Evolutionary conservation across 2,329 filamentous ascomycete species (phyloP), one percentile per base, ranked within the genome.

Genomic region (Hymenoscyphus scutula): DNA sequence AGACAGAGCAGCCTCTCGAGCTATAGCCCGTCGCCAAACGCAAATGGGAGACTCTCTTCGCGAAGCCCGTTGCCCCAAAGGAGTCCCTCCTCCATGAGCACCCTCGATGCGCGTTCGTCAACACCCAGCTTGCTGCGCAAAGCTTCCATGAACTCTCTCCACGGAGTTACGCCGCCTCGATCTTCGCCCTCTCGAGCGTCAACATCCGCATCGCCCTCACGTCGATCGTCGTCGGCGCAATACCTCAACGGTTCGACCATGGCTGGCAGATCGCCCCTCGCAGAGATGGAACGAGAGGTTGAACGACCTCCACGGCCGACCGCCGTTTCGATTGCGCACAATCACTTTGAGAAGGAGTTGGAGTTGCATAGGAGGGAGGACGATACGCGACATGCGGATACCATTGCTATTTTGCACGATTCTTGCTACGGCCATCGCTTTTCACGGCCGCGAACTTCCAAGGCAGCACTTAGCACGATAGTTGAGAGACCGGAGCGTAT

Each of bases 381-480:
- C 15, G 62, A 68, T 23, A 55, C 64, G 25, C 66, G 68, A 29
- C 68, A 77, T 37, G 76, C 83, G 11, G 80, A 92, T 64, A 92
- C 92, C 0, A 77, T 96, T 4, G 92, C 98, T 55, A 83, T 99
- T 32, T 79, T 99, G 1, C 92, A 98, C 71, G 95, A 99, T 77
- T 88, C 90, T 59, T 97, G 94, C 76, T 99, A 98, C 74, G 93
- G 94, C 27, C 95, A 99, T 77, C 88, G 92, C 25, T 99, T 88
- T 76, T 91, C 93, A 11, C 84, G 95, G 53, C 92, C 92, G 3
- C 88, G 90, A 69, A 89, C 92, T 0, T 89, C 86, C 25, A 89
- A 89, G 70, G 82, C 80, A 53, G 83, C 84, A 17, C 81, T 98
- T 1, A 86, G 81, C 70, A 90, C 88, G 62, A 97, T 99, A 67